Evolutionary conservation across 768 basidiomycete species (phyloP), one percentile per base, ranked within the genome.

Genomic region (Auricularia auricula-judae): DNA sequence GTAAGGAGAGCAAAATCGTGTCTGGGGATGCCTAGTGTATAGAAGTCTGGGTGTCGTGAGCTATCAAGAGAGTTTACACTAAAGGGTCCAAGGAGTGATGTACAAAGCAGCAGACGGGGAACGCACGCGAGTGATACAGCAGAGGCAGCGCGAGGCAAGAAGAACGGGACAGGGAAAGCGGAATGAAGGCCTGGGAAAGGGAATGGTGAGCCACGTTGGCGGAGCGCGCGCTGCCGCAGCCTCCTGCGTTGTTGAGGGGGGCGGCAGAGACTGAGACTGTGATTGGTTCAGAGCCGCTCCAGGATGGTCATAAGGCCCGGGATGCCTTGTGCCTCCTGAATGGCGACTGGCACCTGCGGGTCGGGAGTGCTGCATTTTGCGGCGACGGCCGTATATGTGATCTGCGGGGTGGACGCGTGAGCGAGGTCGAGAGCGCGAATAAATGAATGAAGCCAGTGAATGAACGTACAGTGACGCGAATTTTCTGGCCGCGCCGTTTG

Each of bases 301-400:
- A 86, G 33, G 71, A 90, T 82, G 44, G 86, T 89, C 89, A 91
- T 91, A 36, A 89, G 79, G 8, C 89, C 89, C 2, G 86, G 85
- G 4, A 91, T 79, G 67, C 81, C 80, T 67, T 76, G 80, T 61
- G 81, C 84, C 65, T 81, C 79, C 65, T 87, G 82, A 59, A 89
- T 71, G 1, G 83, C 82, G 33, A 89, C 82, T 1, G 87, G 87
- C 33, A 77, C 78, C 68, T 80, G 80, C 14, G 87, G 83, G 72
- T 91, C 87, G 2, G 76, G 73, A 2, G 68, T 68, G 7, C 74
- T 70, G 2, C 85, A 83, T 62, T 79, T 81, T 2, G 84, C 81
- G 3, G 86, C 85, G 3, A 74, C 78, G 5, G 86, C 89, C 21
- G 73, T 76, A 68, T 91, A 91, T 33, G 77, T 79, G 62, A 90